Evolutionary conservation across 225 moss, liverwort and hornwort species (phyloP).

Genomic region (Bryum argenteum): DNA sequence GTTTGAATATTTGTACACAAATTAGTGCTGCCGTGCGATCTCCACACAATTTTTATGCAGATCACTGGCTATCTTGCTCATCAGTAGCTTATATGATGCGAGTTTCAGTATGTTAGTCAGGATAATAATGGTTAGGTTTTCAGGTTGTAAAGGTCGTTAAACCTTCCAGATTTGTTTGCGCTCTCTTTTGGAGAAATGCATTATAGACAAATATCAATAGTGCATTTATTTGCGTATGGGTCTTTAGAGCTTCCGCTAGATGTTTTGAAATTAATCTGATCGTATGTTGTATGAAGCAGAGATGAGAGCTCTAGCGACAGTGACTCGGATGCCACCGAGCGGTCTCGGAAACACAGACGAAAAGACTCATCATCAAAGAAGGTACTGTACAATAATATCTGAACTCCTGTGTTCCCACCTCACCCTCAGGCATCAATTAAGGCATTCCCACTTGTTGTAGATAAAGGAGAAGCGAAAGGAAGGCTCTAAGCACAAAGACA

Average conservation of each 20-base stretch:
- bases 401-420: too few relatives aligned
- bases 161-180: too few relatives aligned
- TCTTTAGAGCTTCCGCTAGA: too few relatives aligned
- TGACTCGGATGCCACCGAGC: conserved; percentile 64
- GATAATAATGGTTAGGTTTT: background rate
- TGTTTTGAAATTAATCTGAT: background rate
- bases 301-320: conserved; percentile 71
- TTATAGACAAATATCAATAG: too few relatives aligned
- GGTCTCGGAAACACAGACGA: conserved; percentile 68
- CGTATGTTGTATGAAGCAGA: conserved; percentile 39
- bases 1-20: background rate
- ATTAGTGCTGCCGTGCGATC: background rate
- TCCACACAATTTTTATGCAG: background rate
- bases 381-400: conserved; percentile 33
- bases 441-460: conserved; percentile 31
- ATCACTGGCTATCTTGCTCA: conserved; percentile 1
- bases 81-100: background rate
- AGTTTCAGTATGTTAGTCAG: background rate
- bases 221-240: background rate
- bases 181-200: too few relatives aligned
- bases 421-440: background rate
- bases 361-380: conserved; percentile 61
- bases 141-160: background rate
- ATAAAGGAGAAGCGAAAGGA: conserved; percentile 74
- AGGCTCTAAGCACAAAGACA: conserved; percentile 67